These are phyloP conservation scores for Mortierella sp. DNA, from an alignment of 371 early-diverging fungal species.

Conservation along the genomic window DNA sequence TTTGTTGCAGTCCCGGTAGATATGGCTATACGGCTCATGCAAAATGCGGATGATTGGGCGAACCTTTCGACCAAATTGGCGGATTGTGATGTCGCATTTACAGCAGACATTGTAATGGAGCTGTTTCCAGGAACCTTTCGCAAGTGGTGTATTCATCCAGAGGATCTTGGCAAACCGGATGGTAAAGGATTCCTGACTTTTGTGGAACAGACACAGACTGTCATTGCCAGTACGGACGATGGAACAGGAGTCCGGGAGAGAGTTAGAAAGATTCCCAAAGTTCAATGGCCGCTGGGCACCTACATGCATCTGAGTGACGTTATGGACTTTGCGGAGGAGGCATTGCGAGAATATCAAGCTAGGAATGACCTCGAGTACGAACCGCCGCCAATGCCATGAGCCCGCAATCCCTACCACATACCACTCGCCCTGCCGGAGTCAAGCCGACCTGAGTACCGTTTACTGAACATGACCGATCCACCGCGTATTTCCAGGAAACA, in stretches of 20 bases:
- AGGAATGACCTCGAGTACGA: slow-evolving; percentile 28
- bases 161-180: slow-evolving; percentile 6
- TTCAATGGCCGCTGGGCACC: slow-evolving; percentile 27
- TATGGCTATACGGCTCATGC: slow-evolving; percentile 10
- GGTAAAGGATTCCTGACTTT: background rate
- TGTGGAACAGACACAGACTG: slow-evolving; percentile 20
- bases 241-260: slow-evolving; percentile 9
- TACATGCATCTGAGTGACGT: slow-evolving; percentile 20
- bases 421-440: too few relatives aligned
- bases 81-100: slow-evolving; percentile 17
- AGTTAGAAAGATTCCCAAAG: slow-evolving; percentile 3
- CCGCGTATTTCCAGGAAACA: too few relatives aligned
- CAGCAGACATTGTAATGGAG: slow-evolving; percentile 11
- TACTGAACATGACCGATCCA: too few relatives aligned
- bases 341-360: slow-evolving; percentile 26
- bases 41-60: slow-evolving; percentile 23
- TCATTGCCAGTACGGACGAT: slow-evolving; percentile 5
- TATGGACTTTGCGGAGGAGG: slow-evolving; percentile 33
- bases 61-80: slow-evolving; percentile 18
- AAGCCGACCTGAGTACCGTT: too few relatives aligned
- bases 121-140: slow-evolving; percentile 29
- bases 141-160: slow-evolving; percentile 34
- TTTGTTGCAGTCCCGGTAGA: slow-evolving; percentile 5
- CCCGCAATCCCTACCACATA: too few relatives aligned
- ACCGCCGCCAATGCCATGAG: background rate